Evolutionary conservation across 805 yeast genomes (phyloP).

Genomic region (Lipomyces japonicus): DNA sequence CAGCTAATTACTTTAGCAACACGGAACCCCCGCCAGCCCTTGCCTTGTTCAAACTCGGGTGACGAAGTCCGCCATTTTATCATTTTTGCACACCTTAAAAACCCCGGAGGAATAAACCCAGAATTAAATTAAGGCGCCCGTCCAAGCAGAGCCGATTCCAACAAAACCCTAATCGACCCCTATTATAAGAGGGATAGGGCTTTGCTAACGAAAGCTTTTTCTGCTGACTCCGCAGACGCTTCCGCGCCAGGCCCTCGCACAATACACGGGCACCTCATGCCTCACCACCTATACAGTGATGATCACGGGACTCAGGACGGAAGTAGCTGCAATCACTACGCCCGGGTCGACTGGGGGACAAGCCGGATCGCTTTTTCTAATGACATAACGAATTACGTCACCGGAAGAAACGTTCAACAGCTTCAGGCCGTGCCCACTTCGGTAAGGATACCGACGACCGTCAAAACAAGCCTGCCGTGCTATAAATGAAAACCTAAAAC

Average conservation of each 20-base stretch:
- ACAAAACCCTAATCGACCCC: neutral
- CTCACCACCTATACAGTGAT: neutral
- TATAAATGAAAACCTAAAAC: neutral
- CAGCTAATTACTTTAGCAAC: conserved; percentile 1
- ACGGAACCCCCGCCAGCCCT: neutral
- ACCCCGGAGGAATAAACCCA: neutral
- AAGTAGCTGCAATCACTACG: too few species aligned
- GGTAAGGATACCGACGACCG: neutral
- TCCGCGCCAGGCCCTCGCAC: conserved; percentile 29
- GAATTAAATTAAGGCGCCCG: neutral
- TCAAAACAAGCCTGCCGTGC: neutral
- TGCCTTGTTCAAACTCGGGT: neutral
- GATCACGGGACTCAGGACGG: neutral
- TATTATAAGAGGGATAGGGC: neutral
- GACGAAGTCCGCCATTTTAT: neutral
- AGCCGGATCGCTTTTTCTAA: too few species aligned
- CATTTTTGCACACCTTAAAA: neutral
- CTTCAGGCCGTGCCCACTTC: neutral
- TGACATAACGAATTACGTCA: too few species aligned
- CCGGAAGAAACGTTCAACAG: too few species aligned
- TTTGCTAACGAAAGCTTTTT: conserved; percentile 1
- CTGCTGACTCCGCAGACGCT: conserved; percentile 26
- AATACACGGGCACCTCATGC: conserved; percentile 22
- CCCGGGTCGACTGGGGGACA: neutral
- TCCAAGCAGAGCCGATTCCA: neutral